Evolutionary conservation across 2,329 filamentous ascomycete genomes (phyloP).

Genomic region (Xylariaceae sp.): DNA sequence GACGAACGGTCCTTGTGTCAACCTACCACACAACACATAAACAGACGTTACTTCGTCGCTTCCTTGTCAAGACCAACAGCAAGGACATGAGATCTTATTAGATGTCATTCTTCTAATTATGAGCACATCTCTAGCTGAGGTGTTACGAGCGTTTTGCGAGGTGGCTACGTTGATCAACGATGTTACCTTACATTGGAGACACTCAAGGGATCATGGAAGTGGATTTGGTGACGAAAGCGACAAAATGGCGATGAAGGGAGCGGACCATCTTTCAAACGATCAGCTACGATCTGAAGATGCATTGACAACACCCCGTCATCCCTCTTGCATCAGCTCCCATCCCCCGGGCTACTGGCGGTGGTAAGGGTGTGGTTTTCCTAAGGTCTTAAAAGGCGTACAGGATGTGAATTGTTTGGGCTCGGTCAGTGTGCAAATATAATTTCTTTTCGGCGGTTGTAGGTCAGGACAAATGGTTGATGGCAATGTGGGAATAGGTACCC

Average conservation of each 20-base stretch:
- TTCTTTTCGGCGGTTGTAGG: constrained; percentile 17
- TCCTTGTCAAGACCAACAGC: neutral
- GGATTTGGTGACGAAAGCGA: too few species aligned
- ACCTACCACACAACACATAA: neutral
- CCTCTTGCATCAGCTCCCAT: neutral
- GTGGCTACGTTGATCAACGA: too few species aligned
- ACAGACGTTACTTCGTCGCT: neutral
- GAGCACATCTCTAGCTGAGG: too few species aligned
- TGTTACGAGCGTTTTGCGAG: too few species aligned
- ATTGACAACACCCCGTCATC: neutral
- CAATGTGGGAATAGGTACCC: constrained; percentile 26
- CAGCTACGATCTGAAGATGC: too few species aligned
- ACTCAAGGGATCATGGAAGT: too few species aligned
- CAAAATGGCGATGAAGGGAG: too few species aligned
- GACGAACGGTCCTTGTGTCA: neutral
- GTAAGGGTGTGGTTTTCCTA: constrained; percentile 17
- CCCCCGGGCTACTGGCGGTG: constrained; percentile 6
- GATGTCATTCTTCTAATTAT: too few species aligned
- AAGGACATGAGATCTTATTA: neutral
- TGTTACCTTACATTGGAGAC: too few species aligned
- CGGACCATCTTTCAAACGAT: too few species aligned
- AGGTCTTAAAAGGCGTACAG: constrained; percentile 26
- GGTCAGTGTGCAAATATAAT: constrained; percentile 25
- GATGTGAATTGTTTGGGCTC: constrained; percentile 18
- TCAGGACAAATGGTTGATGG: constrained; percentile 25